These are phyloP conservation scores for Chrysoporthe deuterocubensis DNA, from an alignment of 2,329 filamentous ascomycete genomes.

Conservation along the genomic window DNA sequence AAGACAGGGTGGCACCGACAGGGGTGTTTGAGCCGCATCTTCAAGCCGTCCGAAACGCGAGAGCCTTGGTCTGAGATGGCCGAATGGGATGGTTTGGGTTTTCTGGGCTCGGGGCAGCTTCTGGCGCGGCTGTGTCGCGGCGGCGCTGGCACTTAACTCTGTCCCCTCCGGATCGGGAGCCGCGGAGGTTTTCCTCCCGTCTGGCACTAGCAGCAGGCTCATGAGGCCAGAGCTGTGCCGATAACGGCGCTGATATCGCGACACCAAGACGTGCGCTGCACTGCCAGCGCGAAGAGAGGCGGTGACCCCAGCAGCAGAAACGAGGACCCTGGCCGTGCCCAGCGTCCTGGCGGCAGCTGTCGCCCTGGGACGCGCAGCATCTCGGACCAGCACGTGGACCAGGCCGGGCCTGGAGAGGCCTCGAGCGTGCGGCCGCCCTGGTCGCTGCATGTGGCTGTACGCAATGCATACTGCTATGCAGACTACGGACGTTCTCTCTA, in stretches of 20 bases:
- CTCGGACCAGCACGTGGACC: neutral
- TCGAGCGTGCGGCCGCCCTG: neutral
- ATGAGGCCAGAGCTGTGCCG: neutral
- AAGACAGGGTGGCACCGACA: conserved; percentile 14
- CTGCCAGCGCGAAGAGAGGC: neutral
- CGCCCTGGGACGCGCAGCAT: neutral
- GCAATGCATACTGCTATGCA: neutral
- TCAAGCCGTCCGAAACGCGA: neutral
- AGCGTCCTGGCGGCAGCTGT: neutral
- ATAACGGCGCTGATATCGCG: neutral
- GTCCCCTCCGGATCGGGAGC: neutral
- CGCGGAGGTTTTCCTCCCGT: neutral
- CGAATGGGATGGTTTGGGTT: neutral
- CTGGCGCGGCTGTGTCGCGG: neutral
- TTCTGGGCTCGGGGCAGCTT: no score
- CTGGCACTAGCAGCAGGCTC: neutral
- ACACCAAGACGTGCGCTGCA: neutral
- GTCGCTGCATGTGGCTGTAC: neutral
- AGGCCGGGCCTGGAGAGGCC: neutral
- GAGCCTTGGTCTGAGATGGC: neutral
- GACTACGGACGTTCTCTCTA: neutral
- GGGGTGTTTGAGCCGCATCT: conserved; percentile 23
- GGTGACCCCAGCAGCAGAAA: neutral
- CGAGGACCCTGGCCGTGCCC: neutral
- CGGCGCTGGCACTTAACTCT: neutral